A percentile compares a stretch with the other conserved stretches of the same genome.
Conservation (phyloP, 1,284 basidiomycete genomes). For the Apiotrichum montevideense region DNA sequence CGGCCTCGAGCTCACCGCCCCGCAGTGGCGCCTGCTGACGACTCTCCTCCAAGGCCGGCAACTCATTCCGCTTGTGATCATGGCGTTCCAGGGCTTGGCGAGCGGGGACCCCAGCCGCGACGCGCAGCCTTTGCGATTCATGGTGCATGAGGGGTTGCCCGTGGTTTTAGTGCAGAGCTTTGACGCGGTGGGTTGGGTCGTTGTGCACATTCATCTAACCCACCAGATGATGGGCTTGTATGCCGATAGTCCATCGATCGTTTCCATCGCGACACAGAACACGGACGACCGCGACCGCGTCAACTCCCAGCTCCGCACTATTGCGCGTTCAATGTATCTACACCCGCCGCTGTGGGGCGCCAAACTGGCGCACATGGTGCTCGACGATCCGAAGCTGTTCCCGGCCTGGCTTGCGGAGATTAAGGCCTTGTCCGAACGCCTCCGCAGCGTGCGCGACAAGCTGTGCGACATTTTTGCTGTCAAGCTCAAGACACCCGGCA, state of each 20-base stretch:
- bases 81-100: slow-evolving; percentile 44
- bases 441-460: slow-evolving; percentile 82
- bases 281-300: slow-evolving; percentile 34
- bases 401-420: slow-evolving; percentile 80
- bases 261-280: slow-evolving; percentile 38
- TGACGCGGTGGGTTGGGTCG: slow-evolving; percentile 33
- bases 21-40: slow-evolving; percentile 75
- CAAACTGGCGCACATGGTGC: slow-evolving; percentile 37
- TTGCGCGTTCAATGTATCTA: slow-evolving; percentile 36
- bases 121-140: slow-evolving; percentile 42
- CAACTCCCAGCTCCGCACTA: slow-evolving; percentile 37
- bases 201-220: neutral
- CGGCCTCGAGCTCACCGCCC: slow-evolving; percentile 83
- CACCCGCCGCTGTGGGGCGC: slow-evolving; percentile 45
- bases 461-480: slow-evolving; percentile 68
- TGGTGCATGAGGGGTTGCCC: slow-evolving; percentile 44
- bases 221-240: slow-evolving; percentile 44
- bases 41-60: slow-evolving; percentile 36
- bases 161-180: slow-evolving; percentile 44
- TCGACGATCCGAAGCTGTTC: slow-evolving; percentile 36
- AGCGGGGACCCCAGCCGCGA: slow-evolving; percentile 42
- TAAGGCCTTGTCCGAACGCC: slow-evolving; percentile 81
- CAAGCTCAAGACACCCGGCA: slow-evolving; percentile 79
- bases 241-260: slow-evolving; percentile 41
- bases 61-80: slow-evolving; percentile 41